These are phyloP conservation scores for Lactarius deliciosus DNA, from an alignment of 768 basidiomycete species.

Conservation along the genomic window DNA sequence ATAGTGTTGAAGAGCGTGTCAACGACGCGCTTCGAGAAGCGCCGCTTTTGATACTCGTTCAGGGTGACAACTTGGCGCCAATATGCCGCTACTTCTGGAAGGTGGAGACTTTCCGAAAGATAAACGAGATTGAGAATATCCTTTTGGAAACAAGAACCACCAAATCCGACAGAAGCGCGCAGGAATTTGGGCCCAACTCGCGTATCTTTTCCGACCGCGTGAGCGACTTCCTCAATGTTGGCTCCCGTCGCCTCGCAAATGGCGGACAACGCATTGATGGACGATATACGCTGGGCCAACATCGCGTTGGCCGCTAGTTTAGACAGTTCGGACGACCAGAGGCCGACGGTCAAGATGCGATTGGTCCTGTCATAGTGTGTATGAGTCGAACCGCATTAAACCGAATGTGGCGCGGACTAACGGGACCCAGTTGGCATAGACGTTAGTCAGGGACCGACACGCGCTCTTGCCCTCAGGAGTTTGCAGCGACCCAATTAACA, in stretches of 20 bases:
- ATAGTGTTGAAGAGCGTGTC: conserved; percentile 99
- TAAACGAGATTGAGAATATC: conserved; percentile 99
- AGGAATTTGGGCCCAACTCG: conserved; percentile 96
- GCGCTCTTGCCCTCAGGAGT: conserved; percentile 83
- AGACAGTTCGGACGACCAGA: conserved; percentile 98
- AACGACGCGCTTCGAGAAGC: conserved; percentile 95
- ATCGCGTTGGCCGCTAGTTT: conserved; percentile 99
- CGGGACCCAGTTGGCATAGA: conserved; percentile 98
- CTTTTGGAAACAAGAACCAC: conserved; percentile 99
- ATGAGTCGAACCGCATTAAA: background rate
- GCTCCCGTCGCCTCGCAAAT: conserved; percentile 99
- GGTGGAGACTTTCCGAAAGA: conserved; percentile 88
- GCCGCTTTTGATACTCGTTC: conserved; percentile 97
- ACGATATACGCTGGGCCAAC: conserved; percentile 99
- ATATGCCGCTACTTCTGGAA: conserved; percentile 96
- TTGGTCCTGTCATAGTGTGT: conserved; percentile 49
- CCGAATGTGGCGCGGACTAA: conserved; percentile 42
- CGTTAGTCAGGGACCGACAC: conserved; percentile 67
- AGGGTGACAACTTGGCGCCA: conserved; percentile 97
- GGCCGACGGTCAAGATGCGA: conserved; percentile 87
- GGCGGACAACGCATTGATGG: conserved; percentile 95
- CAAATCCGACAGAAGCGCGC: conserved; percentile 93
- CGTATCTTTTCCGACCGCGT: conserved; percentile 90
- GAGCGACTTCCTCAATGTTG: conserved; percentile 95
- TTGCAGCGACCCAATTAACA: conserved; percentile 94